These are phyloP conservation scores for Bacterosira constricta DNA, from an alignment of 108 stramenopile genomes.

Conservation along the genomic window DNA sequence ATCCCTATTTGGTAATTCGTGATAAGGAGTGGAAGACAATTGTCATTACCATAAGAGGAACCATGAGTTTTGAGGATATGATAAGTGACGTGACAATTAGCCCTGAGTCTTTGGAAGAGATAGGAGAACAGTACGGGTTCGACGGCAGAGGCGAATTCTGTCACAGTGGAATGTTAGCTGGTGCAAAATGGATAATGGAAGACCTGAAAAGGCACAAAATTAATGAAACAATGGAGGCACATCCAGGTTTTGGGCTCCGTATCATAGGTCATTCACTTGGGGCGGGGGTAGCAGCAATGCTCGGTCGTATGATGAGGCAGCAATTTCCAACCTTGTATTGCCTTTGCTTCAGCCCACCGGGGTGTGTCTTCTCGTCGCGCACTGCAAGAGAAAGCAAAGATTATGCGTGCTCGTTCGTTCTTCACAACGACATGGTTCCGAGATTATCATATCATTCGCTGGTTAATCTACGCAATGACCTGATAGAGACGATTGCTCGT, in stretches of 20 bases:
- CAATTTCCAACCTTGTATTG: slow-evolving; percentile 74
- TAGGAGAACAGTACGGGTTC: slow-evolving; percentile 87
- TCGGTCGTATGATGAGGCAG: slow-evolving; percentile 78
- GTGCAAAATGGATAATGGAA: slow-evolving; percentile 80
- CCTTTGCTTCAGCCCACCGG: slow-evolving; percentile 87
- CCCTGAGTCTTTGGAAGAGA: slow-evolving; percentile 69
- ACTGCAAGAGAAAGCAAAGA: slow-evolving; percentile 61
- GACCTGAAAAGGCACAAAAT: slow-evolving; percentile 75
- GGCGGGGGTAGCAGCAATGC: slow-evolving; percentile 84
- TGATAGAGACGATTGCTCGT: slow-evolving; percentile 79
- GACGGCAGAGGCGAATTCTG: slow-evolving; percentile 78
- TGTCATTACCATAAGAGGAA: slow-evolving; percentile 93
- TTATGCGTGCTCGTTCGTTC: slow-evolving; percentile 59
- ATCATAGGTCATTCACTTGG: slow-evolving; percentile 94
- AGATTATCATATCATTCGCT: slow-evolving; percentile 75
- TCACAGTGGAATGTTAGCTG: slow-evolving; percentile 82
- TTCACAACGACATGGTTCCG: slow-evolving; percentile 88
- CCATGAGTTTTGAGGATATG: slow-evolving; percentile 93
- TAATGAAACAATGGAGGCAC: slow-evolving; percentile 49
- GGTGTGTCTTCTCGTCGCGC: slow-evolving; percentile 78
- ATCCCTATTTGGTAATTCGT: slow-evolving; percentile 88
- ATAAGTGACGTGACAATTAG: slow-evolving; percentile 89
- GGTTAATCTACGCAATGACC: slow-evolving; percentile 74
- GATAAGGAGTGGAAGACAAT: slow-evolving; percentile 86
- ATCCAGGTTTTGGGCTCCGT: slow-evolving; percentile 71